Evolutionary conservation across 2,329 filamentous ascomycete genomes (phyloP).

Genomic region (Escovopsis sp.): DNA sequence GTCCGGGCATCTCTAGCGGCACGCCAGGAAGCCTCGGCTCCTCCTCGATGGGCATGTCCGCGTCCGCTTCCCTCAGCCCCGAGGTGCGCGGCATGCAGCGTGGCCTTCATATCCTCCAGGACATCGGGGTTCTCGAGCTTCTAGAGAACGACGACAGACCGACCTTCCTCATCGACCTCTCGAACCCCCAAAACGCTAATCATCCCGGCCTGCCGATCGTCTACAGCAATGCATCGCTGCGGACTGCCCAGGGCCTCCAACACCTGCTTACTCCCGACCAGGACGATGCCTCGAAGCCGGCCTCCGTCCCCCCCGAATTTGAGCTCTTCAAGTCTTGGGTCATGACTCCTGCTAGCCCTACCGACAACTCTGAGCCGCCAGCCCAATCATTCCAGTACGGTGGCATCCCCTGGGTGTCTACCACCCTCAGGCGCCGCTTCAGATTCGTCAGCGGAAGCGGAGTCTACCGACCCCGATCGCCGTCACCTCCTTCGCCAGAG

Average conservation of each 20-base stretch:
- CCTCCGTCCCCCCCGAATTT: conserved; percentile 33
- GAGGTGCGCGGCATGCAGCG: conserved; percentile 33
- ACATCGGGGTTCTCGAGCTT: conserved; percentile 55
- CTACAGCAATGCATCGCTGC: conserved; percentile 55
- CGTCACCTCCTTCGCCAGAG: conserved; percentile 24
- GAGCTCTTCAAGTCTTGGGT: conserved; percentile 57
- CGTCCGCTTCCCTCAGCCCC: conserved; percentile 33
- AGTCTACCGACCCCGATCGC: conserved; percentile 19
- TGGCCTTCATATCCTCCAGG: conserved; percentile 41
- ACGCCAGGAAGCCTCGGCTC: conserved; percentile 34
- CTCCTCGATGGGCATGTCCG: conserved; percentile 38
- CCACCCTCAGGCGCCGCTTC: conserved; percentile 52
- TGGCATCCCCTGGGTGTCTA: conserved; percentile 54
- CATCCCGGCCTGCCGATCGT: conserved; percentile 43
- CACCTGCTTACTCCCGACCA: conserved; percentile 40
- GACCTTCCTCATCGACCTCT: conserved; percentile 60
- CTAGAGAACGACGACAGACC: conserved; percentile 64
- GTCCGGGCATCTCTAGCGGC: conserved; percentile 32
- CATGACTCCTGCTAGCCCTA: conserved; percentile 37
- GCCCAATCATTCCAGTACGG: conserved; percentile 47
- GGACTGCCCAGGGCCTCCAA: conserved; percentile 38
- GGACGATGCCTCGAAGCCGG: conserved; percentile 26
- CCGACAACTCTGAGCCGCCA: conserved; percentile 36
- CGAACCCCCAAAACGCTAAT: conserved; percentile 38
- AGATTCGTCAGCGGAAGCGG: conserved; percentile 50